Evolutionary conservation across 192 early-diverging fungal species (phyloP).

Genomic region (Coemansia sp.): DNA sequence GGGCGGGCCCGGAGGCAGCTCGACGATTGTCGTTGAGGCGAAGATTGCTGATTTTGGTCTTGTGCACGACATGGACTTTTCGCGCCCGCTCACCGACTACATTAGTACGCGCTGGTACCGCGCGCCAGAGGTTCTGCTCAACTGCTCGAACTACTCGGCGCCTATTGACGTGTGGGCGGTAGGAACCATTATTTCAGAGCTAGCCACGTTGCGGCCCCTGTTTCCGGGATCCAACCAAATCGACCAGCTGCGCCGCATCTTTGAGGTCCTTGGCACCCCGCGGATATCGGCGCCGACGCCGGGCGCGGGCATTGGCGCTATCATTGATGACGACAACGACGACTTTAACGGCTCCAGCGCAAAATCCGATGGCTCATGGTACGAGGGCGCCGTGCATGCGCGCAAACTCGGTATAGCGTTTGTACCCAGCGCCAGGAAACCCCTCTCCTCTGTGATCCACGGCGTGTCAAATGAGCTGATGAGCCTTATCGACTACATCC

Average conservation of each 20-base stretch:
- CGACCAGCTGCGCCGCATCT: slow-evolving; percentile 88
- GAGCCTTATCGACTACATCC: slow-evolving; percentile 66
- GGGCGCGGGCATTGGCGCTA: not conserved
- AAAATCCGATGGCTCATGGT: slow-evolving; percentile 63
- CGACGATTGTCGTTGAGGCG: slow-evolving; percentile 53
- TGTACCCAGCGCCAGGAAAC: slow-evolving; percentile 50
- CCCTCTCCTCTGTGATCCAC: slow-evolving; percentile 61
- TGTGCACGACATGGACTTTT: slow-evolving; percentile 83
- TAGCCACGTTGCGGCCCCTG: slow-evolving; percentile 81
- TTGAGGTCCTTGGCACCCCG: slow-evolving; percentile 78
- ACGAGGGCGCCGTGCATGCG: slow-evolving; percentile 69
- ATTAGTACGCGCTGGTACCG: slow-evolving; percentile 98
- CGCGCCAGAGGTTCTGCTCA: slow-evolving; percentile 90
- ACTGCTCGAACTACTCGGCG: slow-evolving; percentile 77
- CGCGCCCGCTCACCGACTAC: slow-evolving; percentile 94
- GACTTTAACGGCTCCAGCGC: not conserved
- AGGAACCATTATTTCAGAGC: slow-evolving; percentile 87
- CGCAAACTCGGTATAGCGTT: slow-evolving; percentile 68
- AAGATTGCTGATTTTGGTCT: slow-evolving; percentile 98
- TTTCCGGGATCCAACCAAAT: slow-evolving; percentile 94
- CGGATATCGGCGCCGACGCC: slow-evolving; percentile 33
- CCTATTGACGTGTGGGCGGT: slow-evolving; percentile 98
- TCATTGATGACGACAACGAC: slow-evolving; percentile 9
- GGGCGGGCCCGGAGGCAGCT: slow-evolving; percentile 35
- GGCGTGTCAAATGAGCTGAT: slow-evolving; percentile 58